phyloP scores from a whole-genome alignment of 192 early-diverging fungal species.

The Coemansia sp. region DNA sequence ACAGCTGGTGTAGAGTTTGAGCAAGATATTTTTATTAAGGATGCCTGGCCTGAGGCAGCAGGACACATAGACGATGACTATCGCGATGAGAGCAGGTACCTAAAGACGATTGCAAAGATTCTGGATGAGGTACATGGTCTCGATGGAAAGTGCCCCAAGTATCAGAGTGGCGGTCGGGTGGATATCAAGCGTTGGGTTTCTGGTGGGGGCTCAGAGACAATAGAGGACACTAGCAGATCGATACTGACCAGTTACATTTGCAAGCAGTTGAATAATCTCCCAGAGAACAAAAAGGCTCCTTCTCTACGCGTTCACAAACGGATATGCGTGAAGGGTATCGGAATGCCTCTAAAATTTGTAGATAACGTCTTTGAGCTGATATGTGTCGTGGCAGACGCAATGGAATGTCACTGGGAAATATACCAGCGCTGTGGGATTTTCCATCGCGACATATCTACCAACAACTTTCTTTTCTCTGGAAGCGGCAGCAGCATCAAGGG shows the following conservation, averaged over 20 bases:
- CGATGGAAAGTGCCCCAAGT: slow-evolving; percentile 7
- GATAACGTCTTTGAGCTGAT: slow-evolving; percentile 13
- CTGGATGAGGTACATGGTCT: background rate
- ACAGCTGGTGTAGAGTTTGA: background rate
- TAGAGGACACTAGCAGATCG: slow-evolving; percentile 8
- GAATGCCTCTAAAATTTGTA: slow-evolving; percentile 10
- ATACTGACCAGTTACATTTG: background rate
- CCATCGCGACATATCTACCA: slow-evolving; percentile 22
- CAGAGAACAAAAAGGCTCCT: background rate
- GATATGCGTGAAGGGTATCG: slow-evolving; percentile 8
- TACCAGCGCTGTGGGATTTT: background rate
- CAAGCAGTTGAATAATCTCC: background rate
- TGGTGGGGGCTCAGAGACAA: background rate
- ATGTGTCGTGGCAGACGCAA: slow-evolving; percentile 18
- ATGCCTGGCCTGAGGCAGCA: slow-evolving; percentile 1
- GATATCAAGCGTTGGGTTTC: background rate
- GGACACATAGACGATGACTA: background rate
- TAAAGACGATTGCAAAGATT: background rate
- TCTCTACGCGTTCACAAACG: slow-evolving; percentile 13
- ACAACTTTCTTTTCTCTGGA: slow-evolving; percentile 16
- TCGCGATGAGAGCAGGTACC: background rate
- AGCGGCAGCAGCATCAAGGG: slow-evolving; percentile 3
- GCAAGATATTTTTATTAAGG: slow-evolving; percentile 16
- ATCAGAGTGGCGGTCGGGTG: slow-evolving; percentile 5
- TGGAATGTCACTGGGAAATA: slow-evolving; percentile 12